Base-by-base conservation (phyloP, 2,329 filamentous ascomycete species). In the Scorias spongiosa region DNA sequence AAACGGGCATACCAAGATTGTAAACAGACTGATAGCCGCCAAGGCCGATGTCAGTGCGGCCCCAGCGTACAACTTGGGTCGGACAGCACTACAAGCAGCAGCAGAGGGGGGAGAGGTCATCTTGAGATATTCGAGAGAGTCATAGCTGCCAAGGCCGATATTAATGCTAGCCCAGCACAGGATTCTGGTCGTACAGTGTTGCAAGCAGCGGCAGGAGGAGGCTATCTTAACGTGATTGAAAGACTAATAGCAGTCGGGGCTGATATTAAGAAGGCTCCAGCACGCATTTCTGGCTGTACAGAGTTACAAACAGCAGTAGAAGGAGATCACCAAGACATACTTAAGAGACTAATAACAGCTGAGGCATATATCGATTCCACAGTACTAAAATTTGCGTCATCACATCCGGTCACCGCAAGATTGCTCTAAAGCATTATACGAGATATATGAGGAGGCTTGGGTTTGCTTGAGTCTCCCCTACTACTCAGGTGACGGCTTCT, bases 181-280 rank as follows among this genome's bases (percentile, higher is more conserved):
- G 51, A 54, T 17, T 50, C 48, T 44, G 52, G 53, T 10, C 48
- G 52, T 2, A 52, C 51, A 10, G 45, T 51, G 7, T 40, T 54
- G 8, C 50, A 55, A 39, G 48, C 49, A 26, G 52, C 54, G 10
- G 45, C 50, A 2, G 51, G 51, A 41, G 44, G 45, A 1, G 51
- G 52, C 1, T 40, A 46, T 38, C 9, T 47, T 6, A 29, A 41
- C 12, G 43, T 56, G 10, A 45, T 51, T 2, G 12, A 46, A 11
- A 5, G 29, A 30, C 41, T 54, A 6, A 14, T 54, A 5, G 44
- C 47, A 8, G 29, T 17, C 32, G 48, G 45, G 29, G 53, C 51
- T 2, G 28, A 44, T 14, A 47, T 50, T 11, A 48, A 51, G 14
- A 49, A 32, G 7, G 29, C 42, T 2, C 38, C 29, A 9, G 50